Evolutionary conservation across 2,329 filamentous ascomycete species (phyloP).

Genomic region (Fusarium sp.): DNA sequence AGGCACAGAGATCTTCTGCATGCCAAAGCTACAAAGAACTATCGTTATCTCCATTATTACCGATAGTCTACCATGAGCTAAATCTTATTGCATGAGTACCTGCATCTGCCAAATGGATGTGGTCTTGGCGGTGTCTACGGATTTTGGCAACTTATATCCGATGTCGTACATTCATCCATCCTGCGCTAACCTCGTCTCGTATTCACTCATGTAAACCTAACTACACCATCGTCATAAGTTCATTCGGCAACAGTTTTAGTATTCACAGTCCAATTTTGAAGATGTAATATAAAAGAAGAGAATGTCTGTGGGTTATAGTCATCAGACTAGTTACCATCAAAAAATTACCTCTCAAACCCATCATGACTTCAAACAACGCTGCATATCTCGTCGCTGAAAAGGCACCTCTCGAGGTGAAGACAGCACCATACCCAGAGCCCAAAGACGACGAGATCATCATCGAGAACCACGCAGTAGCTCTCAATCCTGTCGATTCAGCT

Average conservation of each 20-base stretch:
- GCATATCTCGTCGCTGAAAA: slow-evolving; percentile 1
- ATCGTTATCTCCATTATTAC: neutral
- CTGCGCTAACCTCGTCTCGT: slow-evolving; percentile 10
- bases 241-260: neutral
- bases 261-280: rapidly evolving
- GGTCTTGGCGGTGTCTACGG: neutral
- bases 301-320: rapidly evolving
- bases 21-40: neutral
- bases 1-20: neutral
- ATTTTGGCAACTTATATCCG: slow-evolving; percentile 17
- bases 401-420: neutral
- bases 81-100: neutral
- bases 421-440: neutral
- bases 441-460: slow-evolving; percentile 5
- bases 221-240: neutral
- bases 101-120: neutral
- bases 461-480: slow-evolving; percentile 3
- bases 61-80: neutral
- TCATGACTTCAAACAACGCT: slow-evolving; percentile 5
- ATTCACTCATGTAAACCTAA: neutral
- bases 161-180: neutral
- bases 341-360: neutral
- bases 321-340: no score
- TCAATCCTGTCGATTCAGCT: slow-evolving; percentile 11
- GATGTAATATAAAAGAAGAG: neutral